Base-by-base conservation (phyloP, 768 basidiomycete genomes). In the Hortiboletus flavorubellus region DNA sequence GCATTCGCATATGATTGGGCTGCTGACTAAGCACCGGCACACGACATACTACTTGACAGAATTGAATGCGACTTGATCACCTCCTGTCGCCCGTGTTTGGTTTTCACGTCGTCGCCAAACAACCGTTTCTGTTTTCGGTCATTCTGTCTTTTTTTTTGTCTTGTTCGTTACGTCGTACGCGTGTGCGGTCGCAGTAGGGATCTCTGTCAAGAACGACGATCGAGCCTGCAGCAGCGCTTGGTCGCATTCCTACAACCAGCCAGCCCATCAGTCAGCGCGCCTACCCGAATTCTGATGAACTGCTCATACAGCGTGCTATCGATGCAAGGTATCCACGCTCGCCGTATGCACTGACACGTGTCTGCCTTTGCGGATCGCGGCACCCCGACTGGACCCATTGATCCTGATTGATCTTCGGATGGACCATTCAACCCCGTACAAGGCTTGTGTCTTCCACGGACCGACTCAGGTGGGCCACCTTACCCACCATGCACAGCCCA, bases 11-110 rank as follows among this genome's bases (percentile, higher is more conserved):
- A 64, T 70, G 67, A 68, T 68, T 70, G 64, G 61, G 35, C 10
- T 5, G 69, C 51, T 69, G 63, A 71, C 69, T 68, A 63, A 69
- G 48, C 63, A 30, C 2, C 8, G 60, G 57, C 64, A 64, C 61
- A 31, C 64, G 5, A 26, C 26, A 26, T 26, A 26, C 26, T n/a
- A n/a, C n/a, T n/a, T 26, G 21, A 21, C 21, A 21, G 21, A 21
- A n/a, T n/a, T n/a, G n/a, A 21, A 21, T 5, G 26, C 26, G 26
- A 4, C 26, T 4, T 26, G 26, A 26, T 26, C 26, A 26, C 26
- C 31, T 11, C 31, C 2, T 10, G 10, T 33, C 31, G n/a, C n/a
- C 34, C 4, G 48, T 62, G 48, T 64, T 64, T 58, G 14, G 39
- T 53, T 35, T 35, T 18, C 46, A 51, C 14, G 54, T 52, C 35